Conservation (phyloP, 108 stramenopile species). For the Stephanodiscus triporus region DNA sequence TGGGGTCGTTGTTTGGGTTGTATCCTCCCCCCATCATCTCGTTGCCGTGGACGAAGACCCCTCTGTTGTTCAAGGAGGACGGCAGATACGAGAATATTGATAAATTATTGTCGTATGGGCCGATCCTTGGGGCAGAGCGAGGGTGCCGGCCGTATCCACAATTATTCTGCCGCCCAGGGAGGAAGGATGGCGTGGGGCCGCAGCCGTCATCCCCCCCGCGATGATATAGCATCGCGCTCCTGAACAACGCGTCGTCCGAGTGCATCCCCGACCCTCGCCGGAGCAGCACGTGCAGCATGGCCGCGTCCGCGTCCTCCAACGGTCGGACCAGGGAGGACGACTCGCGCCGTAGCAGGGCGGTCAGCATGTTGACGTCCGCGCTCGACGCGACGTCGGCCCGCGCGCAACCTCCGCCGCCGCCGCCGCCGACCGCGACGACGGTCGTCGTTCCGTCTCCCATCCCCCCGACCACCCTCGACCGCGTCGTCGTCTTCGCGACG, state of each 20-base stretch:
- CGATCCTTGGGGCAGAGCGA: constrained; percentile 15
- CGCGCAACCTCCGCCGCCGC: not conserved
- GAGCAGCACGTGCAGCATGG: no score
- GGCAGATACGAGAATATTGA: constrained; percentile 14
- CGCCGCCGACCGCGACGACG: not conserved
- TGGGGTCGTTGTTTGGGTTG: constrained; percentile 4
- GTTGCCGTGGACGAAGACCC: not conserved
- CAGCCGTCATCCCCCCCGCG: no score
- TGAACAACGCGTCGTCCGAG: no score
- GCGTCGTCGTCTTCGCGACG: no score
- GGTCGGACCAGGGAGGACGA: no score
- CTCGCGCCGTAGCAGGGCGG: not conserved
- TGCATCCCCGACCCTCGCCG: no score
- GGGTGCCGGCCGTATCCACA: no score
- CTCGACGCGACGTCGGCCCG: not conserved
- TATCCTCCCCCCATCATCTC: not conserved
- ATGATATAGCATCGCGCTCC: no score
- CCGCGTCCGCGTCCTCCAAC: no score
- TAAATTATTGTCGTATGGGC: constrained; percentile 1
- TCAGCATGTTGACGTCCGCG: not conserved
- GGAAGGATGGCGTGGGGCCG: not conserved
- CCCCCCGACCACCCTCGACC: not conserved
- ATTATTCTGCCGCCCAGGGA: no score
- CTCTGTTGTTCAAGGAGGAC: not conserved
- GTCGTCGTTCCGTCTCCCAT: not conserved